These are phyloP conservation scores for Trichoderma brevicompactum DNA, from an alignment of 2,329 filamentous ascomycete species.

Conservation along the genomic window DNA sequence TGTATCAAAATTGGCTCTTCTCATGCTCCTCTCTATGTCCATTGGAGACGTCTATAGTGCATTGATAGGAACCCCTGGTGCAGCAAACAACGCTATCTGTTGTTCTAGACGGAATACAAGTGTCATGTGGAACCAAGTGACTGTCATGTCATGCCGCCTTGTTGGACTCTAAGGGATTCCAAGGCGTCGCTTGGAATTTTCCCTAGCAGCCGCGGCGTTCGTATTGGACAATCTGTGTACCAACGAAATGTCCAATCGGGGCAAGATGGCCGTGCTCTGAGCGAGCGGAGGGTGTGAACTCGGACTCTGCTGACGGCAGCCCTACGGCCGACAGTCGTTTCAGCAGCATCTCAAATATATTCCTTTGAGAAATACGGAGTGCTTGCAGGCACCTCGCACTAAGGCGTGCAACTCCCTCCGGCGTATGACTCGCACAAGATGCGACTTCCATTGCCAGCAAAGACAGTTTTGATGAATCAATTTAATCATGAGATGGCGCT, in stretches of 20 bases:
- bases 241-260: constrained; percentile 3
- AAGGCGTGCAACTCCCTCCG: too few species aligned
- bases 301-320: constrained; percentile 22
- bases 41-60: not conserved
- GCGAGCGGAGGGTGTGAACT: not conserved
- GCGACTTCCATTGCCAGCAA: too few species aligned
- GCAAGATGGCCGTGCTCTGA: not conserved
- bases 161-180: not conserved
- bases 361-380: constrained; percentile 11
- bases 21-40: not conserved
- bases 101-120: not conserved
- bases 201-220: constrained; percentile 13
- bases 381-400: not conserved
- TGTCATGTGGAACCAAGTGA: constrained; percentile 19
- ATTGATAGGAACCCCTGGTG: not conserved
- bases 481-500: not conserved
- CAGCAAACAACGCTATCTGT: not conserved
- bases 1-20: too few species aligned
- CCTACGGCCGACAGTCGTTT: constrained; percentile 3
- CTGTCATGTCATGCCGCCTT: not conserved
- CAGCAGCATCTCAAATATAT: constrained; percentile 8
- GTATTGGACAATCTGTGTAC: constrained; percentile 24
- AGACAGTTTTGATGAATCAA: not conserved
- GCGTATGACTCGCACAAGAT: too few species aligned
- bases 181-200: constrained; percentile 23